Evolutionary conservation across 164 flowering plant species (phyloP), one percentile per base, ranked within the genome.

Genomic region (grape (Vitis vinifera)): DNA sequence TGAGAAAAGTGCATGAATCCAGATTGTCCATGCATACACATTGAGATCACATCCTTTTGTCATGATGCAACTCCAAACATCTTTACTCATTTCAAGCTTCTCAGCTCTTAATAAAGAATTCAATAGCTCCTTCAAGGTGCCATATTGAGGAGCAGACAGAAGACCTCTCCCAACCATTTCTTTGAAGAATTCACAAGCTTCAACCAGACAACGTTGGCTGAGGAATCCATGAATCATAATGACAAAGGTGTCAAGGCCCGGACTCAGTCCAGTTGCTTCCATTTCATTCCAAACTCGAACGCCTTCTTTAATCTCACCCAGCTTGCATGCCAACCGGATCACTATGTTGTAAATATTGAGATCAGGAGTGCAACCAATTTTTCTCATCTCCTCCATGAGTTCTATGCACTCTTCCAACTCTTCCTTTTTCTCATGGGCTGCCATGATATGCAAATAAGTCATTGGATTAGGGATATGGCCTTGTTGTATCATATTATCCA

Each of bases 161-260:
- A 94, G 85, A 31, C 98, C 98, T 74, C 95, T 82, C 51, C 70
- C 82, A 58, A 89, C 84, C 97, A 92, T 92, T 78, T 94, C 98
- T 68, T 88, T 87, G 73, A 94, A 94, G 75, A 85, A 85, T n/a
- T 80, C 81, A 76, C 91, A 87, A 27, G 97, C 97, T 75, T 94
- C 97, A 64, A 85, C 72, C 62, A 91, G 65, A 67, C 75, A 77
- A 10, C 85, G 88, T 76, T 89, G 92, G 56, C 71, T 81, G 58
- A 88, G 64, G 67, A 91, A 84, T 27, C 97, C 97, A 79, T 88
- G 85, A 59, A 94, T 83, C 89, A 91, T 78, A 11, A 91, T 79
- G 7, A 84, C 72, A 74, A 86, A 94, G 15, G 85, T 83, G 79
- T 92, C 97, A 55, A 85, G 76, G 30, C 88, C 91, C 0, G 95